A percentile compares a stretch with the other conserved stretches of the same genome.
phyloP scores from a whole-genome alignment of 2,329 filamentous ascomycete genomes.

The Apiospora malaysiana region DNA sequence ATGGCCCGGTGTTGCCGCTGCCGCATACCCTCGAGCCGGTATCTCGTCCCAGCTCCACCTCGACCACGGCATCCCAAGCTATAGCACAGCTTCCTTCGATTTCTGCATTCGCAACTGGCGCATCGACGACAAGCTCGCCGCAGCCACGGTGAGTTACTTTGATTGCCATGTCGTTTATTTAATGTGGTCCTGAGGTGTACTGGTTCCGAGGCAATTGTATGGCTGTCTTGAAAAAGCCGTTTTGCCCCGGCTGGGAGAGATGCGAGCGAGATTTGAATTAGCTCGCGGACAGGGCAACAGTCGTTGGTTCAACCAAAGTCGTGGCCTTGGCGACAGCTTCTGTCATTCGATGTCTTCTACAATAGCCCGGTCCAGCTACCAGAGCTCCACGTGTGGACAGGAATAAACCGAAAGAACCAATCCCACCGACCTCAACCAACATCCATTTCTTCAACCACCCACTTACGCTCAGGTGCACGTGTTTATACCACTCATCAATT shows the following conservation, averaged over 20 bases:
- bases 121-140: conserved; percentile 47
- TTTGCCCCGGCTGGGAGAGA: background rate
- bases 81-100: conserved; percentile 54
- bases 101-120: conserved; percentile 50
- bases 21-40: conserved; percentile 51
- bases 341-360: background rate
- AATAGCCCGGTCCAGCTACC: no score
- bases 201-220: background rate
- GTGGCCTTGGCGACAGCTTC: background rate
- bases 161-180: background rate
- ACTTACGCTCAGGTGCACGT: background rate
- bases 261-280: background rate
- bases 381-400: background rate
- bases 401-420: background rate
- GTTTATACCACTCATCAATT: background rate
- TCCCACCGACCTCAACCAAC: background rate
- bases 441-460: background rate
- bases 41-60: conserved; percentile 56
- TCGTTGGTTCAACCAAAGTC: background rate
- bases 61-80: conserved; percentile 47
- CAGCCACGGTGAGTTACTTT: conserved; percentile 52
- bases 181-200: background rate
- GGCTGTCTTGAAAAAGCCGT: background rate
- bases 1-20: conserved; percentile 45
- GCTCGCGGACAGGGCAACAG: background rate